Conservation (phyloP, 768 basidiomycete species). For the Lentinula boryana region DNA sequence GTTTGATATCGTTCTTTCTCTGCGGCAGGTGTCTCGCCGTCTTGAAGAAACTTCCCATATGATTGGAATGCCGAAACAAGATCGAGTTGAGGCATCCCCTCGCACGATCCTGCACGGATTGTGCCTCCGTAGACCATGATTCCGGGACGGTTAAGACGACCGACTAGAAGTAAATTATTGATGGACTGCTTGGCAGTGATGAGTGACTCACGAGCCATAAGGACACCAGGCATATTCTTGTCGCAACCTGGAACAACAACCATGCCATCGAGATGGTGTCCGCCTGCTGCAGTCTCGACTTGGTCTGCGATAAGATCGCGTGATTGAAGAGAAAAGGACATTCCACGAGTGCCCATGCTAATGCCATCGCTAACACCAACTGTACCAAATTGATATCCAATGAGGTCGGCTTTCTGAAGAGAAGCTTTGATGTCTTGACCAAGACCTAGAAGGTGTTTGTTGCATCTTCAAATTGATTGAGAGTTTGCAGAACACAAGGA, state of each 20-base stretch:
- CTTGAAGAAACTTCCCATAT: slow-evolving; percentile 92
- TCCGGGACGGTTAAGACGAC: slow-evolving; percentile 91
- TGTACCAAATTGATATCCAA: slow-evolving; percentile 97
- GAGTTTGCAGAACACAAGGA: neutral
- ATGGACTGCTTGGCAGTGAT: neutral
- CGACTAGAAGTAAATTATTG: slow-evolving; percentile 46
- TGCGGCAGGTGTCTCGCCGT: slow-evolving; percentile 77
- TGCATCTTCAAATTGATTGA: slow-evolving; percentile 58
- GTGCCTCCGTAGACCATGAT: slow-evolving; percentile 98
- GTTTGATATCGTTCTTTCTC: slow-evolving; percentile 83
- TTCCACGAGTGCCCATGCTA: slow-evolving; percentile 93
- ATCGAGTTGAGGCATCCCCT: slow-evolving; percentile 82
- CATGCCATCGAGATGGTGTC: slow-evolving; percentile 98
- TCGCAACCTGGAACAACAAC: slow-evolving; percentile 97
- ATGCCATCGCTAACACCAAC: slow-evolving; percentile 98
- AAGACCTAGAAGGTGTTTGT: slow-evolving; percentile 84
- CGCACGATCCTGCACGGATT: slow-evolving; percentile 89
- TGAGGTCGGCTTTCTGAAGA: slow-evolving; percentile 59
- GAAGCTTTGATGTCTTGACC: slow-evolving; percentile 87
- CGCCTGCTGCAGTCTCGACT: slow-evolving; percentile 93
- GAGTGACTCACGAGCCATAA: slow-evolving; percentile 80
- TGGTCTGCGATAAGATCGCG: slow-evolving; percentile 97
- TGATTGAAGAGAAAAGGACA: slow-evolving; percentile 95
- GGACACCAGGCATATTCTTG: slow-evolving; percentile 99
- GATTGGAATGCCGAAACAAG: slow-evolving; percentile 97